These are phyloP conservation scores for Irpex rosettiformis DNA, from an alignment of 1,284 basidiomycete genomes.

Conservation along the genomic window DNA sequence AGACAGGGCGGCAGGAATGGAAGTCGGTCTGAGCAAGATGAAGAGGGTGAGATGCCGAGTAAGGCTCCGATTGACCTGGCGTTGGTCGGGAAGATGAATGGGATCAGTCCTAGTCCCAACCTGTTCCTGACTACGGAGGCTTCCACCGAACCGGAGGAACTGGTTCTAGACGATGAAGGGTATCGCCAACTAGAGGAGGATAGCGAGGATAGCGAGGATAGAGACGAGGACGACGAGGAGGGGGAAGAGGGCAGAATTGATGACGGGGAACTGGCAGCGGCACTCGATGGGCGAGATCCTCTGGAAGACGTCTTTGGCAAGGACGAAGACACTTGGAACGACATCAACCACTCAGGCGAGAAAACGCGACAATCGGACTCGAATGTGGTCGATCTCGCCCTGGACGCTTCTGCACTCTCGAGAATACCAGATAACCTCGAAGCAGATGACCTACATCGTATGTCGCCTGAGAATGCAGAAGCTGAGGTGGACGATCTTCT, in stretches of 20 bases:
- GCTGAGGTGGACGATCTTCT: constrained; percentile 27
- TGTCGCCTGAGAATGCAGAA: constrained; percentile 17
- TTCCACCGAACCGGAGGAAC: constrained; percentile 24
- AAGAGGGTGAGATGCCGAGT: constrained; percentile 22
- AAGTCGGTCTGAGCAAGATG: constrained; percentile 19
- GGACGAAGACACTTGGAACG: constrained; percentile 60
- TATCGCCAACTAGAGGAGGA: constrained; percentile 32
- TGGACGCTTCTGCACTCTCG: constrained; percentile 47
- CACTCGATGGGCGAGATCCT: constrained; percentile 32
- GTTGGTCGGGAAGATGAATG: constrained; percentile 47
- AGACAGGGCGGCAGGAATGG: constrained; percentile 26
- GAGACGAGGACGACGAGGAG: constrained; percentile 15
- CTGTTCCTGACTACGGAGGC: constrained; percentile 23
- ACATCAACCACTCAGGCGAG: constrained; percentile 36
- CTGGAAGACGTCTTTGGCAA: constrained; percentile 50
- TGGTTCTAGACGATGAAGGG: constrained; percentile 20
- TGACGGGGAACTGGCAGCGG: constrained; percentile 22
- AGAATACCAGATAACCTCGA: constrained; percentile 33
- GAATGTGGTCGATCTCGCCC: constrained; percentile 48
- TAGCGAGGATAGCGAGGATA: constrained; percentile 5
- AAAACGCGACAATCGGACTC: constrained; percentile 34
- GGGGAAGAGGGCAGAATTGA: constrained; percentile 12
- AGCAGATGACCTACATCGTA: constrained; percentile 20
- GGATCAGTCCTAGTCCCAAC: constrained; percentile 30
- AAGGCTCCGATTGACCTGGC: constrained; percentile 44